These are phyloP conservation scores for Neurospora terricola DNA, from an alignment of 495 filamentous ascomycete species.

Conservation along the genomic window DNA sequence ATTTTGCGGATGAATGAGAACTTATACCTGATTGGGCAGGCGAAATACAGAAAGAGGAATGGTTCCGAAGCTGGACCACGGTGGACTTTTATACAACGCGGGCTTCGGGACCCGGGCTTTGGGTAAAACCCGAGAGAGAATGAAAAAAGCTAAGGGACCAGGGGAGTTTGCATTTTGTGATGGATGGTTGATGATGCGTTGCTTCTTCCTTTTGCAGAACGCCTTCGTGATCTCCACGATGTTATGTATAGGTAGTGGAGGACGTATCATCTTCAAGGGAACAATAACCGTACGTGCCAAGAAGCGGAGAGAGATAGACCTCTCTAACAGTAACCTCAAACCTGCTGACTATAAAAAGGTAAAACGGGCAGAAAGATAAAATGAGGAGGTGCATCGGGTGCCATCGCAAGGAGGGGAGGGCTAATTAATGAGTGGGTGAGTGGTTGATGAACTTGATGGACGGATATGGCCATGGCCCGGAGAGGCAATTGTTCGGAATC, in stretches of 20 bases:
- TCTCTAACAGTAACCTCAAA: background rate
- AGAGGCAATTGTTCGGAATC: background rate
- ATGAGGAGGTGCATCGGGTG: background rate
- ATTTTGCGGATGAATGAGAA: background rate
- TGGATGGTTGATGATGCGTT: background rate
- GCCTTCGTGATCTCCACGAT: background rate
- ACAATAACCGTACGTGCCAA: background rate
- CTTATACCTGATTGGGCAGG: background rate
- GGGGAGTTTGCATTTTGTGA: background rate
- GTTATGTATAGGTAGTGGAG: background rate
- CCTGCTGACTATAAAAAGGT: background rate
- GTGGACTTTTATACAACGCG: background rate
- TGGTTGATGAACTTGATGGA: background rate
- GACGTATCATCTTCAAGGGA: background rate
- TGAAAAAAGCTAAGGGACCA: background rate
- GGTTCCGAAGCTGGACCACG: background rate
- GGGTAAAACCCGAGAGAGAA: background rate
- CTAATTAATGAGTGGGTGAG: background rate
- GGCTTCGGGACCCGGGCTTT: background rate
- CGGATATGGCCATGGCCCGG: background rate
- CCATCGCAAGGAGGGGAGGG: background rate
- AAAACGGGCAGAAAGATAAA: background rate
- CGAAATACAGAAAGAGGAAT: background rate
- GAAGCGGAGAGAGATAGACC: background rate
- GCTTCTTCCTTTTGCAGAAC: background rate